Base-by-base conservation (phyloP, 164 flowering plant genomes). In the Aristolochia contorta region DNA sequence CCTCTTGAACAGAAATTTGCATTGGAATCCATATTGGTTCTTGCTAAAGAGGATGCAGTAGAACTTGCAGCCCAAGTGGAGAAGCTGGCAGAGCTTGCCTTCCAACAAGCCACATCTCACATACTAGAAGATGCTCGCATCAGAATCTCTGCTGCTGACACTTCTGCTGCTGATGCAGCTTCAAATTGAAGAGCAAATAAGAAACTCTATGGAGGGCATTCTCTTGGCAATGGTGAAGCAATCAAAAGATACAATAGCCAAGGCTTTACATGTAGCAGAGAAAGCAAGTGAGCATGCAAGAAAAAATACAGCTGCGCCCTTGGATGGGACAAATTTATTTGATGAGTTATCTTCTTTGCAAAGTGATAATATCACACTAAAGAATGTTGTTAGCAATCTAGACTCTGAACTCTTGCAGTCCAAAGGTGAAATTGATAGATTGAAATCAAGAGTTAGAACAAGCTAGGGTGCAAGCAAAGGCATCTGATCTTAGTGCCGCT, bases 11-110 rank as follows among this genome's bases (percentile, higher is more conserved):
- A 79, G 67, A 82, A 82, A 67, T 79, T 73, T 47, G 64, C 73
- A 19, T 73, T 82, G 69, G 80, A 81, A 66, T 74, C 84, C 15
- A 76, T 75, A 58, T 65, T 82, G 75, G 78, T 78, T 55, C 70
- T 71, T 24, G 84, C 80, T 52, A 82, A 78, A 67, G 77, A 80
- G 66, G 82, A 78, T 75, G 79, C 78, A 47, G 70, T 82, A 61
- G 82, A 76, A 62, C 82, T 82, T 65, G 82, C 86, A 23, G 80
- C 80, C n/a, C 81, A 82, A 67, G 86, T 82, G 19, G 84, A 82
- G 62, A 80, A 77, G 71, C 64, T 80, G 65, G 82, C 82, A 20
- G 84, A 78, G 64, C 58, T 70, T 62, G 74, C 84, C 33, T 76
- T 80, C 64, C 78, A 78, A 60, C 86, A 78, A 64, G 82, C 78